phyloP scores from a whole-genome alignment of 805 yeast species.

The Candida golubevii region DNA sequence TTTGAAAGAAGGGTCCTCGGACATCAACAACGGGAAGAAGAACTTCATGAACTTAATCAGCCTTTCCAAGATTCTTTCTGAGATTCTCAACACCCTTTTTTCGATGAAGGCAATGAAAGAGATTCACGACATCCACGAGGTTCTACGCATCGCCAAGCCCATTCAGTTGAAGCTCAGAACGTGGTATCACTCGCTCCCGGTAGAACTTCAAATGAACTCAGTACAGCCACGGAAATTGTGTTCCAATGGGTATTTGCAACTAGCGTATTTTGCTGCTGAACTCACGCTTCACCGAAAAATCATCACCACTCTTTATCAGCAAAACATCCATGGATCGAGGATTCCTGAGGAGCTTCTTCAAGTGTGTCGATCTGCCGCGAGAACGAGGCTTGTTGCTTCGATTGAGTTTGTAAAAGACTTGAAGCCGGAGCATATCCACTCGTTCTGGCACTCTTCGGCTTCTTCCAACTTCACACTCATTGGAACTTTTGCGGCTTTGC shows the following conservation, averaged over 20 bases:
- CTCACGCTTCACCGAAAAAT: constrained; percentile 79
- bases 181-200: constrained; percentile 75
- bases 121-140: constrained; percentile 57
- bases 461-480: constrained; percentile 74
- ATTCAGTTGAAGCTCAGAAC: constrained; percentile 63
- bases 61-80: constrained; percentile 63
- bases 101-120: constrained; percentile 61
- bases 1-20: constrained; percentile 56
- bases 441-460: constrained; percentile 87
- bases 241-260: constrained; percentile 72
- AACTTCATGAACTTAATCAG: constrained; percentile 66
- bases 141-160: constrained; percentile 76
- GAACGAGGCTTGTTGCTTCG: constrained; percentile 75
- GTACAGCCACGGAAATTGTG: constrained; percentile 59
- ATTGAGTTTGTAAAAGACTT: constrained; percentile 72
- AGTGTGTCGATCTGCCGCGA: constrained; percentile 84
- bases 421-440: constrained; percentile 76
- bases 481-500: constrained; percentile 82
- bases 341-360: constrained; percentile 34
- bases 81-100: constrained; percentile 67
- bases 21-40: constrained; percentile 64
- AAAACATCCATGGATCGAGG: constrained; percentile 26
- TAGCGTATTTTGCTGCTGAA: constrained; percentile 88
- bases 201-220: constrained; percentile 57
- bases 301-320: constrained; percentile 48